phyloP scores from a whole-genome alignment of 805 yeast genomes.

The Deakozyma indianensis region DNA sequence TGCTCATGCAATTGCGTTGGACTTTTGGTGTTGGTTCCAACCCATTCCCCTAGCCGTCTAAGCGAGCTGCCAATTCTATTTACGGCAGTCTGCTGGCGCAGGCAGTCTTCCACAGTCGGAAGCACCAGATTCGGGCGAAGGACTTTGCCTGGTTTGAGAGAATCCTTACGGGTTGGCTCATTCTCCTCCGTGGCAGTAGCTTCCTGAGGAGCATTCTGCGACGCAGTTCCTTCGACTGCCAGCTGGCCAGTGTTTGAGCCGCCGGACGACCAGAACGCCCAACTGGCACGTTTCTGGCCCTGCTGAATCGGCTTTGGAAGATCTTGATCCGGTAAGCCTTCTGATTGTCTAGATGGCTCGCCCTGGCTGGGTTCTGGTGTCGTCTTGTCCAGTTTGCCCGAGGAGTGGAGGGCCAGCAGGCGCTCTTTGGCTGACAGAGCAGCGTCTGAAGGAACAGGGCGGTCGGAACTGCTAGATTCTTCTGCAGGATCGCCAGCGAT shows the following conservation, averaged over 20 bases:
- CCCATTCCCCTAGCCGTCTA: conserved; percentile 10
- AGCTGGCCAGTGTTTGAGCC: conserved; percentile 11
- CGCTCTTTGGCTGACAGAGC: background rate
- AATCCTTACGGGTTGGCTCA: conserved; percentile 4
- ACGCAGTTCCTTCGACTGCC: conserved; percentile 19
- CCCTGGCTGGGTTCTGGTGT: background rate
- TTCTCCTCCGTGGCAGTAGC: conserved; percentile 8
- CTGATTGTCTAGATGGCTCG: background rate
- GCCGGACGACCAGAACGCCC: conserved; percentile 22
- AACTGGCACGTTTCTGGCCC: conserved; percentile 10
- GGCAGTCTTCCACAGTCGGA: conserved; percentile 14
- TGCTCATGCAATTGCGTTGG: conserved; percentile 13
- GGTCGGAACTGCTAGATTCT: background rate
- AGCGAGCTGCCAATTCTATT: conserved; percentile 4
- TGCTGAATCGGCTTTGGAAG: background rate
- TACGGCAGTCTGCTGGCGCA: conserved; percentile 13
- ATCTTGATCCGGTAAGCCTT: background rate
- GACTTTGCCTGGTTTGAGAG: conserved; percentile 3
- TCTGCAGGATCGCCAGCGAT: background rate
- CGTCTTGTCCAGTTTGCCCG: background rate
- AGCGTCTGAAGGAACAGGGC: background rate
- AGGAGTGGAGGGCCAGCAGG: background rate
- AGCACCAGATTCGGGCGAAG: conserved; percentile 15
- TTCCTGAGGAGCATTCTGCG: conserved; percentile 16
- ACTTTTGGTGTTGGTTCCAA: conserved; percentile 4